Evolutionary conservation across 768 basidiomycete species (phyloP), one percentile per base, ranked within the genome.

Genomic region (Tulasnella sp.): DNA sequence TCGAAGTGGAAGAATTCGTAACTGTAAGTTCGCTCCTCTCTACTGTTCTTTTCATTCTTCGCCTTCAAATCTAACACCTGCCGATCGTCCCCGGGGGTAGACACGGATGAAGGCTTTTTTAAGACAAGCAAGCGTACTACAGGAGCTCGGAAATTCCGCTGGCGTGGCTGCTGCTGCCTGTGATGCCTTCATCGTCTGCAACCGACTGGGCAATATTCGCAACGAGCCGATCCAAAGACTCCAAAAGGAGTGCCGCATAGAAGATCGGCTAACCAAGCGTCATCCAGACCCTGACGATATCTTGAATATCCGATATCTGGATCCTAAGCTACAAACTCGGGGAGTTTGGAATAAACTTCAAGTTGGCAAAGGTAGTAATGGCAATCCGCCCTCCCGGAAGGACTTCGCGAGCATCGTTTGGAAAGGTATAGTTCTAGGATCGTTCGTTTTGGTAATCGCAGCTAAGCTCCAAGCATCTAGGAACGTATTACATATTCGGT

Each of bases 301-400:
- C 36, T 26, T 35, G 12, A n/a, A 22, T 26, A 35, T 67, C 22
- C 17, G 14, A 41, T 40, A 41, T 36, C 14, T 29, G 22, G 17
- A 41, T 41, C 37, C 41, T 44, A 72, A 74, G 19, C 63, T 80
- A 11, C 82, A 84, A 67, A 74, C 81, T 6, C 77, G 76, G 3
- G 82, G 82, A 1, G 81, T 80, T 0, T 82, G 81, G 82, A 74
- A 75, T 72, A 80, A 81, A 72, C 72, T 82, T 40, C 34, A 40
- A 37, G 72, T 77, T 14, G 26, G 52, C 16, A 59, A 59, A 62
- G 74, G 71, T 1, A 59, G 80, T 79, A 67, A 71, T 79, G 19
- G 78, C 75, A 77, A 75, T 37, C 52, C 78, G 78, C 22, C 77
- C 77, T 74, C 80, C 77, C 74, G 73, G 37, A 26, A 78, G 77